A percentile compares a stretch with the other conserved stretches of the same genome.
phyloP scores from a whole-genome alignment of 148 eudicot genomes.

The Hydrangea macrophylla region DNA sequence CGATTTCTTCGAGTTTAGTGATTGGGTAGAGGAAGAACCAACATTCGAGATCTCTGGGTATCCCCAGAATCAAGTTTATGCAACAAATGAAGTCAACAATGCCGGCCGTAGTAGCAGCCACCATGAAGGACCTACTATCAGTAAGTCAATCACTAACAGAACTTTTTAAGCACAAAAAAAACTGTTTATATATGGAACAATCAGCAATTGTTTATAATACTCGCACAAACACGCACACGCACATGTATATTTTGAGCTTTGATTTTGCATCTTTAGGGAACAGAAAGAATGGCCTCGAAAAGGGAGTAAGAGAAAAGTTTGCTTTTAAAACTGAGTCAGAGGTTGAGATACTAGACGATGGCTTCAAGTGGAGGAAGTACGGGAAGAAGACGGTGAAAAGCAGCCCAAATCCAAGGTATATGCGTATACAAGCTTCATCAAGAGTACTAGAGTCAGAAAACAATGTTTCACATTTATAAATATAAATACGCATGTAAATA shows the following conservation, averaged over 20 bases:
- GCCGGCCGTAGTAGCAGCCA: slow-evolving; percentile 26
- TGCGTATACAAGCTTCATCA: too few relatives aligned
- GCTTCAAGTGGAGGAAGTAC: slow-evolving; percentile 77
- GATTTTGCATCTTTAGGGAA: slow-evolving; percentile 11
- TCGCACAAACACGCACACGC: background rate
- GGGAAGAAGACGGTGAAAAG: slow-evolving; percentile 85
- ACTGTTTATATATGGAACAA: background rate
- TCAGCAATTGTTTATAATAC: background rate
- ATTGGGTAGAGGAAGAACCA: slow-evolving; percentile 23
- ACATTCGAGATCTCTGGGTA: slow-evolving; percentile 21
- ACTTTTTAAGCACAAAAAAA: background rate
- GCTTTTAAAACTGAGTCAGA: slow-evolving; percentile 64
- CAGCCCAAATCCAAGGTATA: slow-evolving; percentile 85
- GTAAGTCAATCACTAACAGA: background rate
- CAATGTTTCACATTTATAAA: too few relatives aligned
- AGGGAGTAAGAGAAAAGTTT: slow-evolving; percentile 38
- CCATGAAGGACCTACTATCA: slow-evolving; percentile 17
- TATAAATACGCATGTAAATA: too few relatives aligned
- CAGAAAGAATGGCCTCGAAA: slow-evolving; percentile 20
- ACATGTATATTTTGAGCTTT: background rate
- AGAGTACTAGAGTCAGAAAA: too few relatives aligned
- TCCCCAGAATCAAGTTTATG: slow-evolving; percentile 1
- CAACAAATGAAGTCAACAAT: slow-evolving; percentile 10
- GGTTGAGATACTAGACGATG: slow-evolving; percentile 61
- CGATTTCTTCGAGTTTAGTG: slow-evolving; percentile 30